A percentile compares a stretch with the other conserved stretches of the same genome.
Conservation (phyloP, 2,329 filamentous ascomycete species). For the Clonostachys rosea region DNA sequence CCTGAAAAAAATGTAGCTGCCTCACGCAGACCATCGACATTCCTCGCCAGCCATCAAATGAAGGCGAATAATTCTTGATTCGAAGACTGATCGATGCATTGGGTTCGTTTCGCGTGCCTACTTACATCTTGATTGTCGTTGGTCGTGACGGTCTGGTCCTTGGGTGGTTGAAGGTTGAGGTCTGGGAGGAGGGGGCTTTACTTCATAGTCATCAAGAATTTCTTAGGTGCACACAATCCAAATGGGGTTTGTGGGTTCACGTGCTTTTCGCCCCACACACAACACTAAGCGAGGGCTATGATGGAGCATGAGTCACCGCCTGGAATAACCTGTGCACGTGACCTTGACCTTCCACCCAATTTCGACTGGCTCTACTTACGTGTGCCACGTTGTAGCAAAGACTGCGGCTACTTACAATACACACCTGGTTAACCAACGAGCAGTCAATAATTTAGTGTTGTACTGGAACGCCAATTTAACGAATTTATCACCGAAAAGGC, state of each 20-base stretch:
- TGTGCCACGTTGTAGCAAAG: too few species aligned
- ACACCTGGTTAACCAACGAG: too few species aligned
- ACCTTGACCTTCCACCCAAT: slow-evolving; percentile 4
- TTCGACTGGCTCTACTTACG: slow-evolving; percentile 7
- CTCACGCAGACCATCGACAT: too few species aligned
- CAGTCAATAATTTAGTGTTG: too few species aligned
- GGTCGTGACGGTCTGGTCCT: slow-evolving; percentile 32
- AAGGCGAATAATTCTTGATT: too few species aligned
- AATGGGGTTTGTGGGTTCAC: slow-evolving; percentile 34
- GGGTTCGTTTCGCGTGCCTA: slow-evolving; percentile 6
- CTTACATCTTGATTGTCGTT: slow-evolving; percentile 41
- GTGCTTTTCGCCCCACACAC: slow-evolving; percentile 23
- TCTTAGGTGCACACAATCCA: slow-evolving; percentile 27
- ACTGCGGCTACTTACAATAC: too few species aligned
- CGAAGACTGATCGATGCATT: too few species aligned
- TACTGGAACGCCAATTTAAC: too few species aligned
- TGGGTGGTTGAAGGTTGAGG: slow-evolving; percentile 26
- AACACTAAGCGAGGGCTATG: slow-evolving; percentile 34
- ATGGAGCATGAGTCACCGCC: slow-evolving; percentile 16
- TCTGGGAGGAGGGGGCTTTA: slow-evolving; percentile 28
- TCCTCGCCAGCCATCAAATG: too few species aligned
- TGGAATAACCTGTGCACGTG: slow-evolving; percentile 7
- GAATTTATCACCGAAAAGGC: too few species aligned
- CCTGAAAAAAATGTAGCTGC: too few species aligned
- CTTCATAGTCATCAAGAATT: slow-evolving; percentile 21